Conservation (phyloP, 805 yeast species). For the Peterozyma xylosa region DNA sequence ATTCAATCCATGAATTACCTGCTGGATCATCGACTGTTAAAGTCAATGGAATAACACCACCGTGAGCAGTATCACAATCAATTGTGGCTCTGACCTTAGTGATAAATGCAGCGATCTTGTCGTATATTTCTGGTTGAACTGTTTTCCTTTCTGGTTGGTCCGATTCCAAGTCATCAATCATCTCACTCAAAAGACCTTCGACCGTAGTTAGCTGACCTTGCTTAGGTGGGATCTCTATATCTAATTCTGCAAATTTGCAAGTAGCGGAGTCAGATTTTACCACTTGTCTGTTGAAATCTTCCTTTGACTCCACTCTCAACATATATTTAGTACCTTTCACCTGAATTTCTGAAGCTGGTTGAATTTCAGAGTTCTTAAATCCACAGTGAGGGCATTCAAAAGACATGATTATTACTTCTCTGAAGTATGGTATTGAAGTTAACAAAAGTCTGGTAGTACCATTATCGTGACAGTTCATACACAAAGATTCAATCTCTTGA, state of each 20-base stretch:
- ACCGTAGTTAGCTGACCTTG: conserved; percentile 89
- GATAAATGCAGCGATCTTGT: conserved; percentile 68
- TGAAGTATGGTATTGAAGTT: conserved; percentile 85
- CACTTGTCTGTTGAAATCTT: conserved; percentile 84
- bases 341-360: conserved; percentile 90
- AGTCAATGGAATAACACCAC: conserved; percentile 64
- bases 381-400: conserved; percentile 95
- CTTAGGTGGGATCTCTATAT: conserved; percentile 91
- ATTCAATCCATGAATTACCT: conserved; percentile 96
- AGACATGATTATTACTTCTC: conserved; percentile 89
- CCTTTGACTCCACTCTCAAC: conserved; percentile 56
- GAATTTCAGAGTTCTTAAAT: conserved; percentile 84
- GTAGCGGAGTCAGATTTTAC: conserved; percentile 85
- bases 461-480: conserved; percentile 89
- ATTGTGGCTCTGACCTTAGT: conserved; percentile 50
- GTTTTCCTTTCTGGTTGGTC: conserved; percentile 80
- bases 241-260: conserved; percentile 75
- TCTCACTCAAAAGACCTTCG: conserved; percentile 82
- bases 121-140: conserved; percentile 66
- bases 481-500: conserved; percentile 88
- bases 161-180: conserved; percentile 68
- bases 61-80: conserved; percentile 43
- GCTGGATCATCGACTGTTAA: conserved; percentile 86
- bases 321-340: conserved; percentile 77
- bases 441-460: conserved; percentile 80